These are phyloP conservation scores for Arthrocladium fulminans DNA, from an alignment of 2,329 filamentous ascomycete species.

Conservation along the genomic window DNA sequence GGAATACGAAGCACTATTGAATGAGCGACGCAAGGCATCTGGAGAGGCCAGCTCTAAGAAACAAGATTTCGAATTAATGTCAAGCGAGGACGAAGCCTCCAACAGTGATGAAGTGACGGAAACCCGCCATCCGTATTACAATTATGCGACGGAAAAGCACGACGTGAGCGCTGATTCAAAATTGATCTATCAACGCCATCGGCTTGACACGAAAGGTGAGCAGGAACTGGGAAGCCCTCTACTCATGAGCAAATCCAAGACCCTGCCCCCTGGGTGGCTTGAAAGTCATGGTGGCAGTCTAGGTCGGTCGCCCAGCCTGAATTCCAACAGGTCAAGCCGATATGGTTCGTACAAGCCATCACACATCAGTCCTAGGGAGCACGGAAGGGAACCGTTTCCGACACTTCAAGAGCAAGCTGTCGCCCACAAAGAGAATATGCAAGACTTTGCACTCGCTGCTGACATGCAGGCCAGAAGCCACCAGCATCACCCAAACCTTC, in stretches of 20 bases:
- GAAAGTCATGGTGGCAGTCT: slow-evolving; percentile 13
- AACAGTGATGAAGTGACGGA: slow-evolving; percentile 13
- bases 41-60: slow-evolving; percentile 10
- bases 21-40: slow-evolving; percentile 10
- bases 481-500: slow-evolving; percentile 41
- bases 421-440: slow-evolving; percentile 11
- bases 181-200: slow-evolving; percentile 87
- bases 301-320: slow-evolving; percentile 21
- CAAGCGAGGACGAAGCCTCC: slow-evolving; percentile 17
- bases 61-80: slow-evolving; percentile 11
- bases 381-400: slow-evolving; percentile 17
- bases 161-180: slow-evolving; percentile 93
- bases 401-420: slow-evolving; percentile 16
- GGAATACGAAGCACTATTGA: slow-evolving; percentile 14
- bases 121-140: slow-evolving; percentile 60
- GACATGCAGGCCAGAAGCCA: slow-evolving; percentile 44
- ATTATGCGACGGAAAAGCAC: slow-evolving; percentile 86
- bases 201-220: slow-evolving; percentile 45
- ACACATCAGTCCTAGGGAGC: slow-evolving; percentile 6
- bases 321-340: slow-evolving; percentile 16
- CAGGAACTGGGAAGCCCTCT: slow-evolving; percentile 28
- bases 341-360: not conserved
- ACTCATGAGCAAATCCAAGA: slow-evolving; percentile 26
- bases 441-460: slow-evolving; percentile 34
- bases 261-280: slow-evolving; percentile 16